Evolutionary conservation across 371 early-diverging fungal species (phyloP).

Genomic region (Rhizopus arrhizus): DNA sequence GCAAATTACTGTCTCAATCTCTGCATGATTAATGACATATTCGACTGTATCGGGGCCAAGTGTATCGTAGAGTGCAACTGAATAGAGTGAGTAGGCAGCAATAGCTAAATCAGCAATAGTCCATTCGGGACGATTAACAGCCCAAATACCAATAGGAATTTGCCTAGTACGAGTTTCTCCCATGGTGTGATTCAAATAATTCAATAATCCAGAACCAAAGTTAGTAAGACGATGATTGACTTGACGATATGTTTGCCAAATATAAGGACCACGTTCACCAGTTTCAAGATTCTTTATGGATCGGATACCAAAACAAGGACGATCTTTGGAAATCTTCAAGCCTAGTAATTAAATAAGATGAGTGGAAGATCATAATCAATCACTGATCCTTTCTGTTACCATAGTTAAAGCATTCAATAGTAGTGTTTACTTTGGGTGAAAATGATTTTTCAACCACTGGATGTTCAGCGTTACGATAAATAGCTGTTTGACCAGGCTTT

Average conservation of each 20-base stretch:
- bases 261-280: slow-evolving; percentile 68
- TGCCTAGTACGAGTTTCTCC: slow-evolving; percentile 32
- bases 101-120: slow-evolving; percentile 74
- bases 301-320: slow-evolving; percentile 61
- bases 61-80: slow-evolving; percentile 96
- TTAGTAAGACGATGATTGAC: slow-evolving; percentile 68
- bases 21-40: slow-evolving; percentile 71
- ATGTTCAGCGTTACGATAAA: slow-evolving; percentile 40
- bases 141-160: slow-evolving; percentile 67
- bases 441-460: slow-evolving; percentile 28
- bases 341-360: slow-evolving; percentile 19
- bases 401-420: slow-evolving; percentile 42
- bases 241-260: slow-evolving; percentile 79
- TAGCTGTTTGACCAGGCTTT: slow-evolving; percentile 49
- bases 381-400: slow-evolving; percentile 28
- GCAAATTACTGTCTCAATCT: slow-evolving; percentile 74
- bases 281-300: slow-evolving; percentile 49
- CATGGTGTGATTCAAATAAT: slow-evolving; percentile 48
- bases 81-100: slow-evolving; percentile 56
- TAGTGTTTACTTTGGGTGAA: slow-evolving; percentile 46
- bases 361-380: background rate
- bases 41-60: slow-evolving; percentile 82
- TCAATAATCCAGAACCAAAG: slow-evolving; percentile 66
- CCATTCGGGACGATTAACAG: slow-evolving; percentile 95
- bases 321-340: slow-evolving; percentile 39